Evolutionary conservation across 1,284 basidiomycete species (phyloP).

Genomic region (Tilletia caries): DNA sequence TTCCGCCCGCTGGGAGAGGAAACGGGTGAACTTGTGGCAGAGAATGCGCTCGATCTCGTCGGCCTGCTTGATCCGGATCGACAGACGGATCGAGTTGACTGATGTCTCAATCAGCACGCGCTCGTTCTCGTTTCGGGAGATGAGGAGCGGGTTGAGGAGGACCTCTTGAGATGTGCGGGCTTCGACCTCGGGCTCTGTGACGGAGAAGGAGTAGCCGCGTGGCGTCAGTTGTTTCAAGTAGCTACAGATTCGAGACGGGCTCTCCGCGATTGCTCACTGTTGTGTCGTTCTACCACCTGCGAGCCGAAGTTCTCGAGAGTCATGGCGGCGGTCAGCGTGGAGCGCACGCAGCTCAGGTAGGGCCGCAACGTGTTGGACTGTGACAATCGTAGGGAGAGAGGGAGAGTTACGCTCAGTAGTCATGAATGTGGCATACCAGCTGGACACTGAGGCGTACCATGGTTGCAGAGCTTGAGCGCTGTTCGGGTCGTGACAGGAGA

Average conservation of each 20-base stretch:
- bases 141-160: constrained; percentile 82
- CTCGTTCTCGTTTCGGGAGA: constrained; percentile 95
- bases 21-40: constrained; percentile 97
- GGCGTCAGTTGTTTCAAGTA: no score
- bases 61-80: constrained; percentile 97
- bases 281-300: constrained; percentile 95
- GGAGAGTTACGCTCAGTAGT: no score
- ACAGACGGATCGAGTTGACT: constrained; percentile 91
- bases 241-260: no score
- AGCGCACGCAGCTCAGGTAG: constrained; percentile 91
- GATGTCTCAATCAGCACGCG: constrained; percentile 93
- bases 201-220: constrained; percentile 8
- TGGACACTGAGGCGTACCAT: not conserved
- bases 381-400: not conserved
- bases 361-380: constrained; percentile 73
- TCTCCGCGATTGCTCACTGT: constrained; percentile 69
- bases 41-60: constrained; percentile 98
- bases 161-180: constrained; percentile 61
- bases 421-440: not conserved
- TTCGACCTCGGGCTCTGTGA: constrained; percentile 66
- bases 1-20: constrained; percentile 98
- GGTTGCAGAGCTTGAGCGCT: not conserved
- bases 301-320: constrained; percentile 96
- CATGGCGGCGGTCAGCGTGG: constrained; percentile 92
- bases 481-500: not conserved